Conservation (phyloP, 139 green algal species). For the Chlorella ohadii region DNA sequence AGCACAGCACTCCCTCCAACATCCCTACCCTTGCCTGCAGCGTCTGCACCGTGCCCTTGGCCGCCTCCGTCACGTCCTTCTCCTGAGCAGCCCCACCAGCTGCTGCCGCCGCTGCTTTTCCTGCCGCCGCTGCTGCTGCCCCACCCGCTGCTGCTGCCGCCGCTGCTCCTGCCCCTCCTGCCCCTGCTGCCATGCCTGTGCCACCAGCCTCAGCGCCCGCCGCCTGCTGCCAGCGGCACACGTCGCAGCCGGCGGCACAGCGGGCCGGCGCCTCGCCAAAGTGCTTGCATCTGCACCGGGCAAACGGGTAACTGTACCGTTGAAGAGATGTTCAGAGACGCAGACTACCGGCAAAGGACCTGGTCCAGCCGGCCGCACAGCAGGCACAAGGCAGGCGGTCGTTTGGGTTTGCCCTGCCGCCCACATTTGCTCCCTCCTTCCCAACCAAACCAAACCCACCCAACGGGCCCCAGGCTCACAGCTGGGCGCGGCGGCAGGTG, state of each 20-base stretch:
- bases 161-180: background rate
- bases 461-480: background rate
- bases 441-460: too few relatives aligned
- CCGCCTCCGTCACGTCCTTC: slow-evolving; percentile 44
- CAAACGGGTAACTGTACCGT: too few relatives aligned
- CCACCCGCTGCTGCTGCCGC: background rate
- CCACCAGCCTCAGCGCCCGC: background rate
- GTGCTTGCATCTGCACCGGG: slow-evolving; percentile 44
- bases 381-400: too few relatives aligned
- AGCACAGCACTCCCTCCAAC: too few relatives aligned
- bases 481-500: slow-evolving; percentile 55
- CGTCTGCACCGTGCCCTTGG: slow-evolving; percentile 19
- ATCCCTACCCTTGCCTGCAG: slow-evolving; percentile 21
- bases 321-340: too few relatives aligned
- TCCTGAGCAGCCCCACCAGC: background rate
- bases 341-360: too few relatives aligned
- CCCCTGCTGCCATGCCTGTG: too few relatives aligned
- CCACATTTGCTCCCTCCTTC: too few relatives aligned
- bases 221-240: slow-evolving; percentile 4
- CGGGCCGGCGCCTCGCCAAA: slow-evolving; percentile 67
- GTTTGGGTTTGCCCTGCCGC: too few relatives aligned
- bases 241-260: slow-evolving; percentile 65
- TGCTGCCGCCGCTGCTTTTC: slow-evolving; percentile 12
- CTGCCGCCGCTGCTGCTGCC: background rate
- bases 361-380: too few relatives aligned